Evolutionary conservation across 768 basidiomycete species (phyloP).

Genomic region (Lepiota venenata): DNA sequence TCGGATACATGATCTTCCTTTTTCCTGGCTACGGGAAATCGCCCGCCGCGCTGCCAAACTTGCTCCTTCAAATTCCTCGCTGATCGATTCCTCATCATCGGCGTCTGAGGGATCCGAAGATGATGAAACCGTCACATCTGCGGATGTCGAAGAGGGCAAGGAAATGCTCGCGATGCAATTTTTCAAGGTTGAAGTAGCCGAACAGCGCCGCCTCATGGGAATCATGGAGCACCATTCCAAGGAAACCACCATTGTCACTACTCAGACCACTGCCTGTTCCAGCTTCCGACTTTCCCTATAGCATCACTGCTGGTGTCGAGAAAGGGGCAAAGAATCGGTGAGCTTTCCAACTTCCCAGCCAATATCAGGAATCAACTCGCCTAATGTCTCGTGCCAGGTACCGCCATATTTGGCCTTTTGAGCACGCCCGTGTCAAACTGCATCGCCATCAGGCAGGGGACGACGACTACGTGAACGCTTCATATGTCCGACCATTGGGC

Average conservation of each 20-base stretch:
- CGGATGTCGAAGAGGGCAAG: constrained; percentile 60
- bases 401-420: constrained; percentile 97
- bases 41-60: constrained; percentile 45
- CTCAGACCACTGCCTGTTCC: constrained; percentile 12
- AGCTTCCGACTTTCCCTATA: constrained; percentile 65
- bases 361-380: not conserved
- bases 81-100: constrained; percentile 20
- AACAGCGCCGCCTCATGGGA: constrained; percentile 84
- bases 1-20: constrained; percentile 74
- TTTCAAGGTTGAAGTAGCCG: constrained; percentile 87
- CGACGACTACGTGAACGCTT: constrained; percentile 94
- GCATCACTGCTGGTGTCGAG: constrained; percentile 94
- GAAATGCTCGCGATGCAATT: constrained; percentile 90
- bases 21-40: constrained; percentile 74
- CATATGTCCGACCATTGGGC: constrained; percentile 83
- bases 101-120: constrained; percentile 29
- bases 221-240: constrained; percentile 89
- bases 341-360: constrained; percentile 12
- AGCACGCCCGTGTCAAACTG: constrained; percentile 87
- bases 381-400: constrained; percentile 49
- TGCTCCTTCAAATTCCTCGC: constrained; percentile 16
- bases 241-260: constrained; percentile 39
- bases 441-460: constrained; percentile 35
- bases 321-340: constrained; percentile 92
- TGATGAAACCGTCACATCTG: constrained; percentile 25